Conservation (phyloP, 2,329 filamentous ascomycete genomes). For the Aspergillus sclerotialis region DNA sequence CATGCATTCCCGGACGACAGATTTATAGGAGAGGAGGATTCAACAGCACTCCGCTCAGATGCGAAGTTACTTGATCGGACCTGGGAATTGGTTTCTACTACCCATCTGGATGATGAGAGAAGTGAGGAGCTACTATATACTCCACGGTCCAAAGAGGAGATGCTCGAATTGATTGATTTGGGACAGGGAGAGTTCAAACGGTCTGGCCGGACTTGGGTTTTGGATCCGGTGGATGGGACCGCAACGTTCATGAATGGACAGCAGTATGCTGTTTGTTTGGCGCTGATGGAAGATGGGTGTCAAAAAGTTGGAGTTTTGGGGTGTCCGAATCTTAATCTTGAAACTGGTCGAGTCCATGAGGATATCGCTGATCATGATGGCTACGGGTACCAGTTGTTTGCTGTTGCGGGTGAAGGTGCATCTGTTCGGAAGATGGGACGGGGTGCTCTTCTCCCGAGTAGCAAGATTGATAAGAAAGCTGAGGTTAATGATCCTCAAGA, state of each 20-base stretch:
- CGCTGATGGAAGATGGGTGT: conserved; percentile 50
- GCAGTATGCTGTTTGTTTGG: conserved; percentile 58
- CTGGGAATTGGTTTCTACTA: conserved; percentile 46
- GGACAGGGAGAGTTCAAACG: conserved; percentile 34
- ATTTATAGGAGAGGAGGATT: conserved; percentile 58
- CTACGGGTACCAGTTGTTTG: conserved; percentile 45
- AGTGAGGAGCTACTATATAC: conserved; percentile 29
- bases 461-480: conserved; percentile 20
- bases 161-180: conserved; percentile 56
- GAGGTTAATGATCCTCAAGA: conserved; percentile 23
- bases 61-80: conserved; percentile 45
- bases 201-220: conserved; percentile 49
- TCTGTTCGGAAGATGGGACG: conserved; percentile 33
- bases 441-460: conserved; percentile 23
- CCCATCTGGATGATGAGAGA: conserved; percentile 25
- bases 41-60: conserved; percentile 46
- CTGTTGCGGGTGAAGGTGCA: conserved; percentile 40
- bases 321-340: conserved; percentile 53
- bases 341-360: conserved; percentile 28
- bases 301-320: conserved; percentile 55
- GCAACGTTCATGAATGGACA: conserved; percentile 54
- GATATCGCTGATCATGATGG: conserved; percentile 38
- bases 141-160: conserved; percentile 45
- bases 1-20: conserved; percentile 47
- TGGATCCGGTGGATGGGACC: conserved; percentile 61